phyloP scores from a whole-genome alignment of 371 early-diverging fungal genomes.

The Mycotypha africana region DNA sequence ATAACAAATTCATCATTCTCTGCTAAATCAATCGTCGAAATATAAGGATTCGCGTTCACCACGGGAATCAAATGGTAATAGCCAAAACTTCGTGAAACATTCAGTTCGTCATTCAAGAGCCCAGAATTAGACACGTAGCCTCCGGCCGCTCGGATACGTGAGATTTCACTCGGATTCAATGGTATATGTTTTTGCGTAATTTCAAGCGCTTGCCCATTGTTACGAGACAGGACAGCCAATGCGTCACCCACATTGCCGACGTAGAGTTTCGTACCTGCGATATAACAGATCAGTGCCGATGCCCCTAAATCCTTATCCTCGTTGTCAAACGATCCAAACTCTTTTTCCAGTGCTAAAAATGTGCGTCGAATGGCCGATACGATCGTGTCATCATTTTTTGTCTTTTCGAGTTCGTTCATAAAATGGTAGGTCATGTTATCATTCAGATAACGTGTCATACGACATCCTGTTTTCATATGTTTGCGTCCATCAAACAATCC shows the following conservation, averaged over 20 bases:
- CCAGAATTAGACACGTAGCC: slow-evolving; percentile 77
- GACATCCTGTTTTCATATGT: slow-evolving; percentile 48
- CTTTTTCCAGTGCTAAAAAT: slow-evolving; percentile 74
- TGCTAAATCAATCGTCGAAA: slow-evolving; percentile 64
- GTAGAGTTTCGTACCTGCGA: slow-evolving; percentile 75
- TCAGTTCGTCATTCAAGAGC: slow-evolving; percentile 71
- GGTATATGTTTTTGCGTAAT: slow-evolving; percentile 77
- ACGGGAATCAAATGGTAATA: slow-evolving; percentile 77
- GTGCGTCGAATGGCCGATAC: slow-evolving; percentile 66
- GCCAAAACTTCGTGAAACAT: slow-evolving; percentile 82
- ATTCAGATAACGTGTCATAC: slow-evolving; percentile 65
- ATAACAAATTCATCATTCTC: slow-evolving; percentile 90
- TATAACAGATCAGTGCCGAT: slow-evolving; percentile 73
- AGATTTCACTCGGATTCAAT: slow-evolving; percentile 64
- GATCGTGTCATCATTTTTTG: slow-evolving; percentile 47
- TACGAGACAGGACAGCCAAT: slow-evolving; percentile 76
- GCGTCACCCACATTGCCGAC: slow-evolving; percentile 92
- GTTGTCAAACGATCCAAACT: slow-evolving; percentile 50
- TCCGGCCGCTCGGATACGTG: slow-evolving; percentile 77
- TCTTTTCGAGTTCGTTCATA: slow-evolving; percentile 65
- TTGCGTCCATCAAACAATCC: slow-evolving; percentile 82
- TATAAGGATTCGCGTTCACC: slow-evolving; percentile 84
- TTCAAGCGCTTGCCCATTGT: slow-evolving; percentile 66
- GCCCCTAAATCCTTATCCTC: slow-evolving; percentile 62
- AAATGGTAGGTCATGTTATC: slow-evolving; percentile 67